Evolutionary conservation across 768 basidiomycete species (phyloP).

Genomic region (Chalciporus chontae): DNA sequence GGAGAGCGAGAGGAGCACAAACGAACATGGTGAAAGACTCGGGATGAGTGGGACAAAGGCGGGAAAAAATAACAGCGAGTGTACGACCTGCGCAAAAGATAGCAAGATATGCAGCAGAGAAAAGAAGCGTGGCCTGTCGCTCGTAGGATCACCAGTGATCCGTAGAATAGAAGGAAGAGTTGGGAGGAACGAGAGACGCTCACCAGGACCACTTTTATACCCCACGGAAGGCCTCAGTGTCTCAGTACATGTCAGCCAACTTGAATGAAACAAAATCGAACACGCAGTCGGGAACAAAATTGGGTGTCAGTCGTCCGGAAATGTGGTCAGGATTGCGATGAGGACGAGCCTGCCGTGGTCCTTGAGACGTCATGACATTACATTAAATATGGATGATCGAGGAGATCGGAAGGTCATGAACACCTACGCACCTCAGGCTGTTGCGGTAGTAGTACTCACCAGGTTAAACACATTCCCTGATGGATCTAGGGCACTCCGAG

Average conservation of each 20-base stretch:
- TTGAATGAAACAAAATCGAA: conserved; percentile 3
- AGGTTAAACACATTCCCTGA: too few relatives aligned
- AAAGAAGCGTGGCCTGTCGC: conserved; percentile 15
- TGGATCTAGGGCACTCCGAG: too few relatives aligned
- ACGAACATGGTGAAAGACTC: conserved; percentile 43
- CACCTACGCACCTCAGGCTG: background rate
- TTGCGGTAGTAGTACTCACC: too few relatives aligned
- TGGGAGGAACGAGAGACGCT: conserved; percentile 27
- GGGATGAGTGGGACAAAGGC: background rate
- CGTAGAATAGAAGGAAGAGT: conserved; percentile 34
- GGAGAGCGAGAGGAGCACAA: conserved; percentile 42
- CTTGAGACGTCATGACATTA: too few relatives aligned
- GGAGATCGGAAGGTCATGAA: background rate
- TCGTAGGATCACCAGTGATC: conserved; percentile 54
- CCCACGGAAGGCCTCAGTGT: conserved; percentile 5
- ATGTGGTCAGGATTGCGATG: background rate
- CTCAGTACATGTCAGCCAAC: conserved; percentile 17
- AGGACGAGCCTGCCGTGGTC: background rate
- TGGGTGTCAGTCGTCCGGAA: background rate
- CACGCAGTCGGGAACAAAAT: background rate
- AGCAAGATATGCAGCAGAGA: conserved; percentile 16
- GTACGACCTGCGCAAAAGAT: conserved; percentile 21
- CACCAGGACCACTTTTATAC: conserved; percentile 20
- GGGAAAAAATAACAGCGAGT: conserved; percentile 14
- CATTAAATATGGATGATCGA: too few relatives aligned